phyloP scores from a whole-genome alignment of 768 basidiomycete species.

The Lactarius quietus region DNA sequence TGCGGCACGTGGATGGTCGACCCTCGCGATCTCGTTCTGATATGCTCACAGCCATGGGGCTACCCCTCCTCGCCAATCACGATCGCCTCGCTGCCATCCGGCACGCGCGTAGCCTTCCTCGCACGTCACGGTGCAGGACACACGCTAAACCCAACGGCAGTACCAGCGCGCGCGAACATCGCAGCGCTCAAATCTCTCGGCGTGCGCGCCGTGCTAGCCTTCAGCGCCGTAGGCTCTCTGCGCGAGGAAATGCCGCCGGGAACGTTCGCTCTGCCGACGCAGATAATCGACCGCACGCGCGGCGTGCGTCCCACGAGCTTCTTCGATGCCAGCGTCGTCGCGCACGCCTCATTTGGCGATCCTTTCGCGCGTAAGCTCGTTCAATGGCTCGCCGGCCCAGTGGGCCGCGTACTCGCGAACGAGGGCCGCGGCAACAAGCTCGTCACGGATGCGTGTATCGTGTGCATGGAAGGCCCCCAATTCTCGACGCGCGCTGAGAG shows the following conservation, averaged over 20 bases:
- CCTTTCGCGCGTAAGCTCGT: constrained; percentile 72
- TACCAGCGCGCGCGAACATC: constrained; percentile 90
- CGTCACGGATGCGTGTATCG: constrained; percentile 79
- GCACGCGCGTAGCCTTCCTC: constrained; percentile 80
- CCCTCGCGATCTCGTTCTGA: background rate
- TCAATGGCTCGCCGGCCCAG: constrained; percentile 59
- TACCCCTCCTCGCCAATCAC: constrained; percentile 86
- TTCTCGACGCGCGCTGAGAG: constrained; percentile 99
- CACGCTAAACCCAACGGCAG: constrained; percentile 69
- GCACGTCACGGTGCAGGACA: constrained; percentile 88
- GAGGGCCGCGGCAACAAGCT: constrained; percentile 61
- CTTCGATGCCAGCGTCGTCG: constrained; percentile 83
- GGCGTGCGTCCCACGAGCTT: constrained; percentile 85
- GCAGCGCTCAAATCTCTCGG: constrained; percentile 92
- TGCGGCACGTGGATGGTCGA: constrained; percentile 35
- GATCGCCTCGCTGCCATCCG: constrained; percentile 85
- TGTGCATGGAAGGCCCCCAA: constrained; percentile 97
- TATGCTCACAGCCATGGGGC: constrained; percentile 77
- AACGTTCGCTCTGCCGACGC: constrained; percentile 80
- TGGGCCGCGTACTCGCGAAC: constrained; percentile 57
- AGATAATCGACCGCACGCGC: constrained; percentile 97
- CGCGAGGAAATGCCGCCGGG: constrained; percentile 92
- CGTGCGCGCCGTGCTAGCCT: constrained; percentile 84
- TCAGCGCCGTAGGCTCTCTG: constrained; percentile 93
- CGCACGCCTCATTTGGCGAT: constrained; percentile 92